phyloP scores from a whole-genome alignment of 768 basidiomycete species.

The Boletus sp. region DNA sequence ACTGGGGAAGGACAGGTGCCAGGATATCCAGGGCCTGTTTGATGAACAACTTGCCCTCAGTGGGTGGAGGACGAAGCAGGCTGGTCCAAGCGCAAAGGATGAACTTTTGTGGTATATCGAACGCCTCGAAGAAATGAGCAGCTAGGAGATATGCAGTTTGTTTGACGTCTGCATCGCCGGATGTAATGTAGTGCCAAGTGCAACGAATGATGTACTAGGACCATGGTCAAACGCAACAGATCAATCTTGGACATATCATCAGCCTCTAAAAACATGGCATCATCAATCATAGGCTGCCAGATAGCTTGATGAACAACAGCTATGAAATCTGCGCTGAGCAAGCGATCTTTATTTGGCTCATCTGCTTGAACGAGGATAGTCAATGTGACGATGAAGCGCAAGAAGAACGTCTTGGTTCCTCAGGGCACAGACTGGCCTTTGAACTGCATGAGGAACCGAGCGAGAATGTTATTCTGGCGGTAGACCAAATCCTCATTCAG shows the following conservation, averaged over 20 bases:
- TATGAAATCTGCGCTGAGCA: conserved; percentile 74
- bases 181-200: conserved; percentile 85
- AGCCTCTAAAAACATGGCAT: conserved; percentile 47
- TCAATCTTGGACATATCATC: conserved; percentile 93
- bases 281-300: conserved; percentile 76
- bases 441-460: conserved; percentile 87
- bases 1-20: conserved; percentile 73
- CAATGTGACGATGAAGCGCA: conserved; percentile 86
- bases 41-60: conserved; percentile 73
- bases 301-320: conserved; percentile 66
- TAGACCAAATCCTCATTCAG: conserved; percentile 63
- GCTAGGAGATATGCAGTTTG: conserved; percentile 89
- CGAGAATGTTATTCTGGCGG: conserved; percentile 80
- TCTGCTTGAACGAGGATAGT: conserved; percentile 76
- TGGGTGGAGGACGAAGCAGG: conserved; percentile 75
- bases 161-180: conserved; percentile 87
- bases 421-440: conserved; percentile 59
- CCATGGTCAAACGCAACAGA: conserved; percentile 82
- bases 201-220: conserved; percentile 91
- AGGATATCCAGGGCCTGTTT: conserved; percentile 86
- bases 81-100: conserved; percentile 89
- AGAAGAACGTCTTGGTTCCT: conserved; percentile 75
- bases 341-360: conserved; percentile 49
- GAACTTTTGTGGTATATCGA: conserved; percentile 88
- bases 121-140: conserved; percentile 88